phyloP scores from a whole-genome alignment of 768 basidiomycete species.

The Tephrocybe sp. region DNA sequence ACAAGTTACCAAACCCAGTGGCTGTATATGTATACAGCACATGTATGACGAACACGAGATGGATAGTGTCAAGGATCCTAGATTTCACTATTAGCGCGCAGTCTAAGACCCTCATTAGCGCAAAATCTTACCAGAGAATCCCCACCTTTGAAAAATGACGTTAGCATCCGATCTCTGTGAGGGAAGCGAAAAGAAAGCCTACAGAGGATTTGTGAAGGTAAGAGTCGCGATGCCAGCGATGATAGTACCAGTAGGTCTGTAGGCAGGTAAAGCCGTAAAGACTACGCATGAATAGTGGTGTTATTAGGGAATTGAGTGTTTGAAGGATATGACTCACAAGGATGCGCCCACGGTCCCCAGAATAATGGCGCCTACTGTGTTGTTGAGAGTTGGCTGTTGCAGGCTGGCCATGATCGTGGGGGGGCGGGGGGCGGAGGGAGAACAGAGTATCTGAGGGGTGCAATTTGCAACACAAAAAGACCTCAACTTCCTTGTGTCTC shows the following conservation, averaged over 20 bases:
- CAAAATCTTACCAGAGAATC: constrained; percentile 27
- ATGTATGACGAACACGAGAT: constrained; percentile 25
- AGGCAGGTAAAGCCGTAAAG: constrained; percentile 37
- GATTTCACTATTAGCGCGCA: not conserved
- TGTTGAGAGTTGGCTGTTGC: constrained; percentile 29
- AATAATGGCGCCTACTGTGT: constrained; percentile 36
- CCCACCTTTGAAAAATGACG: constrained; percentile 22
- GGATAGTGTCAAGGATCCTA: constrained; percentile 26
- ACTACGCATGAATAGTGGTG: constrained; percentile 15
- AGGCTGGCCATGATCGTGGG: constrained; percentile 21
- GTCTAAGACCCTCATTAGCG: not conserved
- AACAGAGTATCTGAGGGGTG: not conserved
- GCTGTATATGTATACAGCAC: constrained; percentile 26
- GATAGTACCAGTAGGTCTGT: constrained; percentile 39
- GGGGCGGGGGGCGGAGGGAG: not conserved
- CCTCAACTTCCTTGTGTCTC: not conserved
- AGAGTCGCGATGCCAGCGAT: constrained; percentile 33
- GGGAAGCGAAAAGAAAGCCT: constrained; percentile 6
- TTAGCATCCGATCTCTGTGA: not conserved
- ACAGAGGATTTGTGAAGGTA: constrained; percentile 34
- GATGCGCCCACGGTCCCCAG: constrained; percentile 32
- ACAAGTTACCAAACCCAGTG: constrained; percentile 21
- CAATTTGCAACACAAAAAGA: constrained; percentile 4
- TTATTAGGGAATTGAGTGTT: not conserved
- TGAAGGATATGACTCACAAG: constrained; percentile 24